A percentile compares a stretch with the other conserved stretches of the same genome.
Conservation (phyloP, 192 early-diverging fungal species). For the Glomus cerebriforme region DNA sequence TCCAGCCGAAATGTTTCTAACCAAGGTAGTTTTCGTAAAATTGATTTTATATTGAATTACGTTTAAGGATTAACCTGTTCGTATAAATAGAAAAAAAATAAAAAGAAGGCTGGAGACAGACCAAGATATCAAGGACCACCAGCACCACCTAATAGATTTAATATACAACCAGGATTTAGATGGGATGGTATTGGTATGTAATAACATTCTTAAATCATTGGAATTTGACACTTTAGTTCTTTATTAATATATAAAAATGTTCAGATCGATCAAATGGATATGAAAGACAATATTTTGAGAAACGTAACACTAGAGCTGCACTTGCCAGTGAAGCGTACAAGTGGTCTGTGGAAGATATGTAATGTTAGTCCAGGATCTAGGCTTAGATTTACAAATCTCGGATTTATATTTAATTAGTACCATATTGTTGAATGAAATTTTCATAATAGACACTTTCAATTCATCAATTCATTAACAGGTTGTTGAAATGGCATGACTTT, state of each 20-base stretch:
- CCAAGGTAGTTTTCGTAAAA: slow-evolving; percentile 37
- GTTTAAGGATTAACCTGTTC: neutral
- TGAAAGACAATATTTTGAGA: slow-evolving; percentile 55
- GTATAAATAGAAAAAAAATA: slow-evolving; percentile 34
- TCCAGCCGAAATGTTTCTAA: slow-evolving; percentile 60
- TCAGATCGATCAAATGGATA: slow-evolving; percentile 63
- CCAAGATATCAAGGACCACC: slow-evolving; percentile 61
- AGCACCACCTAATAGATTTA: slow-evolving; percentile 65
- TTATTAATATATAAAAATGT: neutral
- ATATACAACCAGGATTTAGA: slow-evolving; percentile 64
- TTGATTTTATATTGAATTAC: neutral
- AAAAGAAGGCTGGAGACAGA: slow-evolving; percentile 37
- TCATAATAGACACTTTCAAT: too few species aligned
- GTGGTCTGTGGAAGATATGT: slow-evolving; percentile 69
- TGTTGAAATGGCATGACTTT: too few species aligned
- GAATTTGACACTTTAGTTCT: neutral
- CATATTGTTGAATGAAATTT: too few species aligned
- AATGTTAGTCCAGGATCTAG: neutral
- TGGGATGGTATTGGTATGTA: slow-evolving; percentile 62
- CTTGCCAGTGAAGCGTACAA: slow-evolving; percentile 53
- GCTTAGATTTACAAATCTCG: too few species aligned
- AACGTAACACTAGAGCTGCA: slow-evolving; percentile 36
- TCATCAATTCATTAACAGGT: too few species aligned
- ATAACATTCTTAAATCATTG: neutral
- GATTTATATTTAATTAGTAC: too few species aligned